Conservation (phyloP, 2,329 filamentous ascomycete genomes). For the Stenocarpella maydis region DNA sequence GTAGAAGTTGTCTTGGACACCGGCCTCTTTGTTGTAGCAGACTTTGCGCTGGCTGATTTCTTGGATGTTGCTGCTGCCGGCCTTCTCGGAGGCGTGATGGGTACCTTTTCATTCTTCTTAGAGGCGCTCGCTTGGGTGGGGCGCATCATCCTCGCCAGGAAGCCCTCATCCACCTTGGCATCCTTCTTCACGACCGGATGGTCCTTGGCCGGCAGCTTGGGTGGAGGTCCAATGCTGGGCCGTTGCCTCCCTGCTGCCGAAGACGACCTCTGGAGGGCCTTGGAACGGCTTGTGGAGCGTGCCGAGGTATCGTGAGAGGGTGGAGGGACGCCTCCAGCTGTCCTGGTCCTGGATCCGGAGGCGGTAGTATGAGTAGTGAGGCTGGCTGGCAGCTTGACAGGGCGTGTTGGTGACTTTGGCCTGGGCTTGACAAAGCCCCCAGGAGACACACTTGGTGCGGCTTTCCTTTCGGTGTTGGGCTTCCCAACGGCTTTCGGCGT, state of each 20-base stretch:
- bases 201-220: slow-evolving; percentile 63
- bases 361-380: slow-evolving; percentile 75
- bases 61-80: slow-evolving; percentile 36
- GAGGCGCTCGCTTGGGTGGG: slow-evolving; percentile 65
- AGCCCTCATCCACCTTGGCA: slow-evolving; percentile 71
- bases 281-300: slow-evolving; percentile 55
- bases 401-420: slow-evolving; percentile 73
- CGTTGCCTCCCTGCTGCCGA: slow-evolving; percentile 55
- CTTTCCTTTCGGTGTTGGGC: slow-evolving; percentile 49
- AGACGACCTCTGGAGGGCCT: slow-evolving; percentile 53
- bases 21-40: slow-evolving; percentile 33
- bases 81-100: slow-evolving; percentile 59
- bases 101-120: slow-evolving; percentile 71
- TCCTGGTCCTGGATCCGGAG: slow-evolving; percentile 65
- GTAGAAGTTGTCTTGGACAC: slow-evolving; percentile 38
- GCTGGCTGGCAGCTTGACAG: slow-evolving; percentile 71
- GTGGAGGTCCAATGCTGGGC: slow-evolving; percentile 65
- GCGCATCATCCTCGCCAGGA: slow-evolving; percentile 83
- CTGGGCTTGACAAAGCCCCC: slow-evolving; percentile 64
- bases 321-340: slow-evolving; percentile 43
- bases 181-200: slow-evolving; percentile 57
- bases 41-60: slow-evolving; percentile 39
- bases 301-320: slow-evolving; percentile 43
- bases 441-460: slow-evolving; percentile 51
- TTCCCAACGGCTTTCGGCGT: slow-evolving; percentile 28